Evolutionary conservation across 768 basidiomycete genomes (phyloP), one percentile per base, ranked within the genome.

Genomic region (Polyporus arcularius): DNA sequence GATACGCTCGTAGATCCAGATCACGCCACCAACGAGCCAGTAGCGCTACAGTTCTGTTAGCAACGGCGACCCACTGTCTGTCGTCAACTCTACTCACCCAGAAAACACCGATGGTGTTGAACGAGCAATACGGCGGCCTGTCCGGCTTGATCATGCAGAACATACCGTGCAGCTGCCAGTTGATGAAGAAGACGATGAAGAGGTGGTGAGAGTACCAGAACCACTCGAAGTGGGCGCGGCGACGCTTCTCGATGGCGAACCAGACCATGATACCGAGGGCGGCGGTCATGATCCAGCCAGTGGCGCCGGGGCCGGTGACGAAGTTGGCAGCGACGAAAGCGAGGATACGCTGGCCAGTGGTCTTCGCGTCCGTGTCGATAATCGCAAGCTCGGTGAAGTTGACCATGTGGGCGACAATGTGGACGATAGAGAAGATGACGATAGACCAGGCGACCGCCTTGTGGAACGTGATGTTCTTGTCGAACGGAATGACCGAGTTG

Each of bases 61-160:
- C 21, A 26, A 26, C 21, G 1, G 21, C 21, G 21, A 26, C 21
- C 21, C 21, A 26, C 45, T 58, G 10, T 21, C 21, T 35, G 35
- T 3, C 45, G 3, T 7, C n/a, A 49, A 46, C 40, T 46, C n/a
- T 3, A 53, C 87, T 55, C 64, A 93, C 92, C 96, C 96, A 98
- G 79, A 98, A 98, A 62, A 96, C 93, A 66, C 94, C 96, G 64
- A 96, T 88, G 40, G 77, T 84, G 71, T 89, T 90, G 74, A 73
- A 89, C 4, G 90, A 92, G 76, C 96, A 98, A 75, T 81, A 95
- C 0, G 94, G 94, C 0, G 90, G 82, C 56, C 90, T 81, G 74
- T 97, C 94, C 28, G 95, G 94, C 75, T 91, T 78, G 77, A 96
- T 93, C 92, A 95, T 94, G 77, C 94, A 95, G 85, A 93, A 96